Conservation (phyloP, 306 rosid genomes). For the Castanea crenata region DNA sequence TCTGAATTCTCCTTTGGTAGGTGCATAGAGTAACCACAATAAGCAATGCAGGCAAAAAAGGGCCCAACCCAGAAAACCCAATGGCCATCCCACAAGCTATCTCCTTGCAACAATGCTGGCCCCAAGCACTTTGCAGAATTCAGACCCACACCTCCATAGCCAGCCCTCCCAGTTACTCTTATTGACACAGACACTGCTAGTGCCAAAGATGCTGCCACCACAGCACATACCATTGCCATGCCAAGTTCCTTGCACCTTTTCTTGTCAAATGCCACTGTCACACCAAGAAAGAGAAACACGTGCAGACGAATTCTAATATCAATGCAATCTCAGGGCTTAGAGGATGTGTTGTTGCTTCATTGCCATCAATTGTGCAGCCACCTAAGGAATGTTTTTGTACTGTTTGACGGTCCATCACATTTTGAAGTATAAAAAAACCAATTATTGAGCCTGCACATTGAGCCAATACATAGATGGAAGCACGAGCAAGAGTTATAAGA, state of each 20-base stretch:
- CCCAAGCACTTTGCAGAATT: conserved; percentile 80
- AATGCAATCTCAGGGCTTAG: conserved; percentile 35
- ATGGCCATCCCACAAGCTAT: conserved; percentile 64
- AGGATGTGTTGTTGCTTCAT: conserved; percentile 8
- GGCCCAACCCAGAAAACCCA: conserved; percentile 90
- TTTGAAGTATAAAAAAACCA: conserved; percentile 49
- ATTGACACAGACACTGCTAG: conserved; percentile 61
- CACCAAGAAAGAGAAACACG: conserved; percentile 61
- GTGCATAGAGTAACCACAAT: conserved; percentile 44
- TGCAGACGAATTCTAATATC: conserved; percentile 56
- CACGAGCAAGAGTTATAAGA: conserved; percentile 32
- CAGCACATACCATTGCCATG: conserved; percentile 46
- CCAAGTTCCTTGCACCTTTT: conserved; percentile 53
- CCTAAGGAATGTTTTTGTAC: conserved; percentile 48
- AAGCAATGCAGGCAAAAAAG: conserved; percentile 51
- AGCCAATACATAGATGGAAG: conserved; percentile 37
- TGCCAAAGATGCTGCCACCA: conserved; percentile 57
- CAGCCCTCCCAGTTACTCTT: conserved; percentile 46
- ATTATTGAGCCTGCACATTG: conserved; percentile 66
- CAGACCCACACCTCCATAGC: conserved; percentile 69
- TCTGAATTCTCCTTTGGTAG: conserved; percentile 39
- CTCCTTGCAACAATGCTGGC: conserved; percentile 56
- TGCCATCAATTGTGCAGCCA: conserved; percentile 52
- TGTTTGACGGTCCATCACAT: conserved; percentile 38
- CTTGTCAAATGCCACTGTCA: conserved; percentile 67